Evolutionary conservation across 306 rosid genomes (phyloP).

Genomic region (Trifolium fragiferum): DNA sequence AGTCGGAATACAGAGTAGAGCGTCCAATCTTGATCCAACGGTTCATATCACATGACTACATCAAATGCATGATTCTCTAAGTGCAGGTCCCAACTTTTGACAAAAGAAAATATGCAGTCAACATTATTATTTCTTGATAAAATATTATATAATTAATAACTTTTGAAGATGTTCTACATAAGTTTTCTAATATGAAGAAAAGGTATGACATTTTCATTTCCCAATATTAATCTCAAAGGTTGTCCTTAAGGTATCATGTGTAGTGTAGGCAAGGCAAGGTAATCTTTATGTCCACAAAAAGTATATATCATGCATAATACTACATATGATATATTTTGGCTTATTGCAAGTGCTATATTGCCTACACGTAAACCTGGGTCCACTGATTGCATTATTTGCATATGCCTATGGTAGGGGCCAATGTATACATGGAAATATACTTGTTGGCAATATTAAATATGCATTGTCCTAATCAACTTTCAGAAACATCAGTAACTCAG

Average conservation of each 20-base stretch:
- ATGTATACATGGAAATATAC: neutral
- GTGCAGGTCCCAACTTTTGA: neutral
- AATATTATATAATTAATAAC: slow-evolving; percentile 7
- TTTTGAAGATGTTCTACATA: slow-evolving; percentile 2
- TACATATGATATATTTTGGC: slow-evolving; percentile 21
- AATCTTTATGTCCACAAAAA: slow-evolving; percentile 1
- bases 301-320: slow-evolving; percentile 2
- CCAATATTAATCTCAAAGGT: slow-evolving; percentile 14
- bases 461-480: slow-evolving; percentile 31
- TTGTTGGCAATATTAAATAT: neutral
- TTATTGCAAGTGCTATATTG: neutral
- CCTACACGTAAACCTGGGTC: neutral
- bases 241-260: slow-evolving; percentile 5
- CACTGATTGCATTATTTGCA: slow-evolving; percentile 28
- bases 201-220: neutral
- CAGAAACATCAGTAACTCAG: slow-evolving; percentile 30
- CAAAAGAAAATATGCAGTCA: neutral
- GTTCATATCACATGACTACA: neutral
- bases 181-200: neutral
- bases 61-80: slow-evolving; percentile 4
- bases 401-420: slow-evolving; percentile 30
- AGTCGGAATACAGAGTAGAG: neutral
- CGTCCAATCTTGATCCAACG: neutral
- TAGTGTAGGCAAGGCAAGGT: neutral
- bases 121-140: neutral